phyloP scores from a whole-genome alignment of 345 rosid species.

The Corchorus olitorius region DNA sequence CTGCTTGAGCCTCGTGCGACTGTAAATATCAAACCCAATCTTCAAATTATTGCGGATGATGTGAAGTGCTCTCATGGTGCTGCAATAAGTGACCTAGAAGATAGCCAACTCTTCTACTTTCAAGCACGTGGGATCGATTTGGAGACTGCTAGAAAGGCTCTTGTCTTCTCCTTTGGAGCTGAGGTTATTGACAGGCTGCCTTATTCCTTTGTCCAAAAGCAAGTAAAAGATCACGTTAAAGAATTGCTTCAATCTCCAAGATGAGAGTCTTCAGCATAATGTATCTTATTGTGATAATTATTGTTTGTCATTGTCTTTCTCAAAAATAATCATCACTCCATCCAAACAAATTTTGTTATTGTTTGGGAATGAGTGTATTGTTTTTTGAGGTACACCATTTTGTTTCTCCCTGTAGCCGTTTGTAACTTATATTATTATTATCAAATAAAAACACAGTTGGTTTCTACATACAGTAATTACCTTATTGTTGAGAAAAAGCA shows the following conservation, averaged over 20 bases:
- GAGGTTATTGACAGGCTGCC: slow-evolving; percentile 70
- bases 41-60: slow-evolving; percentile 87
- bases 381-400: background rate
- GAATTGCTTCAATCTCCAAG: slow-evolving; percentile 46
- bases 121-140: slow-evolving; percentile 82
- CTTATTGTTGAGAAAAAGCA: background rate
- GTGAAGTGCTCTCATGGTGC: slow-evolving; percentile 98
- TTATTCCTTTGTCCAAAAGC: slow-evolving; percentile 41
- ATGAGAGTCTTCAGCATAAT: background rate
- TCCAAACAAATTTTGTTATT: slow-evolving; percentile 10
- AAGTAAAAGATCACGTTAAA: slow-evolving; percentile 60
- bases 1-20: slow-evolving; percentile 90
- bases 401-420: background rate
- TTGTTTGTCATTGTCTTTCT: background rate
- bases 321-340: background rate
- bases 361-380: slow-evolving; percentile 14
- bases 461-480: background rate
- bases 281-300: background rate
- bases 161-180: slow-evolving; percentile 78
- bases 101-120: slow-evolving; percentile 85
- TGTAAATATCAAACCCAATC: slow-evolving; percentile 87
- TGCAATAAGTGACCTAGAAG: slow-evolving; percentile 90
- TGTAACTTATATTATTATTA: too few species aligned
- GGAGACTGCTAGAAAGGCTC: slow-evolving; percentile 80
- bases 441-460: background rate